phyloP scores from a whole-genome alignment of 1,139 yeast species.

The Taphrina pruni region DNA sequence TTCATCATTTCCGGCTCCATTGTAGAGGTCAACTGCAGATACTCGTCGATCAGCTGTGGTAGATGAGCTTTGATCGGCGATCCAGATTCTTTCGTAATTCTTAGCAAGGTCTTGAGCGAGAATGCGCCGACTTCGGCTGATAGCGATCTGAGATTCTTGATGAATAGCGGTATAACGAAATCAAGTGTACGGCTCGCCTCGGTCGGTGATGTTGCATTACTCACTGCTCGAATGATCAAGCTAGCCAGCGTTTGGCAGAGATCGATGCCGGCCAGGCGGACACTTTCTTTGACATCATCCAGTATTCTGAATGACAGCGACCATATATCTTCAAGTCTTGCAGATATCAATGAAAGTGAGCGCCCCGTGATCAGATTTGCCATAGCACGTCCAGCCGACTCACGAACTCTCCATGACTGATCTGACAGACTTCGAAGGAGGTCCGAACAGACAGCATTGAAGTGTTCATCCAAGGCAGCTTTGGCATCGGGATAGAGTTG shows the following conservation, averaged over 20 bases:
- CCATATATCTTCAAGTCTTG: conserved; percentile 74
- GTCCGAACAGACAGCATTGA: conserved; percentile 67
- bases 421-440: conserved; percentile 73
- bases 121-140: conserved; percentile 83
- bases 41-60: conserved; percentile 70
- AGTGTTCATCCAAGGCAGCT: conserved; percentile 61
- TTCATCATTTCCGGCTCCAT: conserved; percentile 90
- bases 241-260: conserved; percentile 72
- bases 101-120: conserved; percentile 74
- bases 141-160: conserved; percentile 78
- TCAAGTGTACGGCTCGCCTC: conserved; percentile 55
- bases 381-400: conserved; percentile 81
- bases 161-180: conserved; percentile 74
- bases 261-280: conserved; percentile 75
- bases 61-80: conserved; percentile 68
- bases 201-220: conserved; percentile 49
- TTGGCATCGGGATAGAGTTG: conserved; percentile 70
- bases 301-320: conserved; percentile 82
- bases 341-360: conserved; percentile 58
- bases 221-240: conserved; percentile 65
- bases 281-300: conserved; percentile 96
- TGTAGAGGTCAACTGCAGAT: conserved; percentile 76
- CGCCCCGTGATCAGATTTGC: conserved; percentile 71
- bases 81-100: conserved; percentile 69
- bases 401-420: conserved; percentile 92